Base-by-base conservation (phyloP, 352 stramenopile species). In the Phytophthora boehmeriae region DNA sequence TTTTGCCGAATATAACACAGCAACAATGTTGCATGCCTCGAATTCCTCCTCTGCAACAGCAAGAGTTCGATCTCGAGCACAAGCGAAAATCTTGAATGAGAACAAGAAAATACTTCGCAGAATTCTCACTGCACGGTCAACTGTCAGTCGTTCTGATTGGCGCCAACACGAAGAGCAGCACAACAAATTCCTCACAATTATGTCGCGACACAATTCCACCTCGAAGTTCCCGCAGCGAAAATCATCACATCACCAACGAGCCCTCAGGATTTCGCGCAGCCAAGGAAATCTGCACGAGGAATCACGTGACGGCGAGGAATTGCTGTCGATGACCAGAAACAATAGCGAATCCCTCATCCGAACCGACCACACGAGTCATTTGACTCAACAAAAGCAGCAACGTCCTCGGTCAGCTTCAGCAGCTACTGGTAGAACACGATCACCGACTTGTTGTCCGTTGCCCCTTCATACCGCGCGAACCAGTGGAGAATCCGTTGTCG, bases 61-160 rank as follows among this genome's bases (percentile, higher is more conserved):
- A 19, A 35, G 60, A 8, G 44, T 63, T 8, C 62, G 67, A 20
- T 68, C 66, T 38, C 74, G 67, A 60, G 57, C 58, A 17, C 77
- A 86, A 23, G 41, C 53, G 1, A 71, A 76, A 36, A 80, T 89
- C 38, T 27, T 73, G 3, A 35, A 73, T 34, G 80, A 89, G 55
- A 89, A 89, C 54, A 78, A 75, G 52, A 71, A 66, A 30, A 54
- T 89, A 44, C 65, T 82, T 9, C 68, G 73, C 11, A 73, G 75
- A 19, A 86, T 88, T 27, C 60, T 87, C 39, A 63, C 59, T 11
- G 67, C 73, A 25, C 71, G 72, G 54, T 80, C 71, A 22, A 77
- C 71, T 17, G 68, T 88, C 1, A 83, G 75, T 54, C 62, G 75
- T 8, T 58, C 71, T 0, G 53, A 39, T 5, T 75, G 76, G 65